phyloP scores from a whole-genome alignment of 2,329 filamentous ascomycete species.

The Diaporthe eres region DNA sequence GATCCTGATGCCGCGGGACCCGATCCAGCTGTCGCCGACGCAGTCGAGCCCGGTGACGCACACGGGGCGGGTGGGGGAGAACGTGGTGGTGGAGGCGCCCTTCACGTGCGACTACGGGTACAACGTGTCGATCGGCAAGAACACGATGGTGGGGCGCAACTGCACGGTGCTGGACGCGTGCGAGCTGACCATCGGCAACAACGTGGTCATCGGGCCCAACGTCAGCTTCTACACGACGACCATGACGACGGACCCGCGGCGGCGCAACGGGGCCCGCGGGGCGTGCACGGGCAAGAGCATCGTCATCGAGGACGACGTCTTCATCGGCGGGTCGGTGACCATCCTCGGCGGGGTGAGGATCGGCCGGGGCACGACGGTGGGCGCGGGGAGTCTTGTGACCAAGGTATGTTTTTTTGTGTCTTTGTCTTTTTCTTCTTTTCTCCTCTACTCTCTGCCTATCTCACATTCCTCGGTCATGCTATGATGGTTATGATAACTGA shows the following conservation, averaged over 20 bases:
- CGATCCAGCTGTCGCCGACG: slow-evolving; percentile 69
- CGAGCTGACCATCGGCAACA: slow-evolving; percentile 84
- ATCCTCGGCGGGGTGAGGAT: slow-evolving; percentile 86
- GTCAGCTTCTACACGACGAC: slow-evolving; percentile 88
- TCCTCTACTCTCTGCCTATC: no score
- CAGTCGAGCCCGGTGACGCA: slow-evolving; percentile 66
- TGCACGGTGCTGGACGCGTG: slow-evolving; percentile 92
- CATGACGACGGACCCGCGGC: slow-evolving; percentile 79
- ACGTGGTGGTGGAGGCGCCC: slow-evolving; percentile 85
- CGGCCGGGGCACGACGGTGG: slow-evolving; percentile 83
- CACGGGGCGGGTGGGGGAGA: slow-evolving; percentile 77
- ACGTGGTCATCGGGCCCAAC: slow-evolving; percentile 83
- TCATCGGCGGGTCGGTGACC: slow-evolving; percentile 82
- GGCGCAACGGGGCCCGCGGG: slow-evolving; percentile 80
- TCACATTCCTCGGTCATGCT: background rate
- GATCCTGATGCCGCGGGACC: slow-evolving; percentile 76
- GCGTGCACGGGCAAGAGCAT: slow-evolving; percentile 79
- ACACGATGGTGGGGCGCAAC: slow-evolving; percentile 85
- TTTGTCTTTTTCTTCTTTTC: background rate
- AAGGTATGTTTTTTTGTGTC: slow-evolving; percentile 64
- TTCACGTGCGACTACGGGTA: slow-evolving; percentile 95
- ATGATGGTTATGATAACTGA: background rate
- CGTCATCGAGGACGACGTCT: slow-evolving; percentile 87
- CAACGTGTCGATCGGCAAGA: slow-evolving; percentile 89
- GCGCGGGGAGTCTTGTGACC: slow-evolving; percentile 87